Conservation (phyloP, 83 land plant genomes). For the Diphasiastrum complanatum region DNA sequence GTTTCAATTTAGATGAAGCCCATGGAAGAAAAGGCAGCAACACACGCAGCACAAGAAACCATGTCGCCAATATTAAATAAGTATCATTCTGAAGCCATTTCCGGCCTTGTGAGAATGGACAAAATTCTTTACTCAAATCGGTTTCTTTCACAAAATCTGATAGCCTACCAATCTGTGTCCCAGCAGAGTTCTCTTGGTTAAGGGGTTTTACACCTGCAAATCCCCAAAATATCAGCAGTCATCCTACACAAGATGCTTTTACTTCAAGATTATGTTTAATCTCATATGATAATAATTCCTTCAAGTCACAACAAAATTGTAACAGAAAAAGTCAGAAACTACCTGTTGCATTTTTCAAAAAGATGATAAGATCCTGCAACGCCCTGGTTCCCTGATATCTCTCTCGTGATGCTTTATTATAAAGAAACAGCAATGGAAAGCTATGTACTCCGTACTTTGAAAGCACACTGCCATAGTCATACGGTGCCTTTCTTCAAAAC, state of each 20-base stretch:
- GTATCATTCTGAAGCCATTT: slow-evolving; percentile 69
- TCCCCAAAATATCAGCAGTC: neutral
- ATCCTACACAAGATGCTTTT: neutral
- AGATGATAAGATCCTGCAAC: neutral
- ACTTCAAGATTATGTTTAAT: neutral
- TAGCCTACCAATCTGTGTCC: neutral
- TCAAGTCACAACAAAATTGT: too few species aligned
- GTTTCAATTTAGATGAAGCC: slow-evolving; percentile 28
- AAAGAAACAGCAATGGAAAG: neutral
- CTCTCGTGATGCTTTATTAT: neutral
- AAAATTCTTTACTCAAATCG: slow-evolving; percentile 35
- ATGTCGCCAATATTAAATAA: slow-evolving; percentile 61
- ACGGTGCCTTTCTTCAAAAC: too few species aligned
- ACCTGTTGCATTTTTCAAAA: neutral
- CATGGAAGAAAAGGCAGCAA: slow-evolving; percentile 42
- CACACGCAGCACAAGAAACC: slow-evolving; percentile 56
- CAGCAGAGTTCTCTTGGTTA: slow-evolving; percentile 12
- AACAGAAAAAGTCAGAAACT: neutral
- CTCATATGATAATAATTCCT: neutral
- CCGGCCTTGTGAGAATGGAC: slow-evolving; percentile 84
- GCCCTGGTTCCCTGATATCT: neutral
- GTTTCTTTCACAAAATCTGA: neutral
- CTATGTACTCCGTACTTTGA: slow-evolving; percentile 4
- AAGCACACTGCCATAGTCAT: neutral
- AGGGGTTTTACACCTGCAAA: neutral